Conservation (phyloP, 441 rosid genomes). For the Isatis lusitanica region DNA sequence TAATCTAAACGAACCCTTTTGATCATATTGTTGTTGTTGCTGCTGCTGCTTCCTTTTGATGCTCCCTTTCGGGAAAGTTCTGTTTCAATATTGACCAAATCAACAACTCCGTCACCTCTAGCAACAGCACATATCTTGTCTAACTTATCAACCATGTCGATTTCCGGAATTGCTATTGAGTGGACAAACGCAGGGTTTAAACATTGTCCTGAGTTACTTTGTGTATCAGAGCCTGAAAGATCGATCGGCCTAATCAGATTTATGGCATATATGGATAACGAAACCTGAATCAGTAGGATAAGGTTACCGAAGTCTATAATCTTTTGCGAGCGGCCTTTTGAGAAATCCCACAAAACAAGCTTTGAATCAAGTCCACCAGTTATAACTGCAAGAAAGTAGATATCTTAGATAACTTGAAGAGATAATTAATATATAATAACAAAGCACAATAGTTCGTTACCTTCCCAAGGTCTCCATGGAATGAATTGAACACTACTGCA, state of each 20-base stretch:
- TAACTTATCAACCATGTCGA: slow-evolving; percentile 66
- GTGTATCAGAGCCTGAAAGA: slow-evolving; percentile 48
- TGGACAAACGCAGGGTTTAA: slow-evolving; percentile 93
- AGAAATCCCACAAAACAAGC: slow-evolving; percentile 90
- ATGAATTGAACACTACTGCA: slow-evolving; percentile 88
- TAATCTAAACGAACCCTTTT: slow-evolving; percentile 73
- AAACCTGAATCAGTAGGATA: not conserved
- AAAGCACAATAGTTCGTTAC: slow-evolving; percentile 36
- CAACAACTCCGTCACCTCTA: slow-evolving; percentile 82
- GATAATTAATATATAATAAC: not conserved
- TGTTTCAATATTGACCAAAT: slow-evolving; percentile 66
- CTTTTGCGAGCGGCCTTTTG: slow-evolving; percentile 70
- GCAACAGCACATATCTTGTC: slow-evolving; percentile 71
- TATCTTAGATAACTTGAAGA: not conserved
- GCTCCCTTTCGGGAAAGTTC: slow-evolving; percentile 64
- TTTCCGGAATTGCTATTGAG: slow-evolving; percentile 73
- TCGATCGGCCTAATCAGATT: not conserved
- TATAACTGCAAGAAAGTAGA: slow-evolving; percentile 46
- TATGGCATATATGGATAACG: not conserved
- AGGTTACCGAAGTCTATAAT: slow-evolving; percentile 68
- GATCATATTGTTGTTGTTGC: slow-evolving; percentile 35
- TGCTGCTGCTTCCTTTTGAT: slow-evolving; percentile 40
- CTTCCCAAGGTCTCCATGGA: slow-evolving; percentile 98
- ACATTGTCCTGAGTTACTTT: slow-evolving; percentile 53
- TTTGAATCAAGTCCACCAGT: slow-evolving; percentile 93